These are phyloP conservation scores for Neocatenulostroma microsporum DNA, from an alignment of 2,329 filamentous ascomycete genomes.

Conservation along the genomic window DNA sequence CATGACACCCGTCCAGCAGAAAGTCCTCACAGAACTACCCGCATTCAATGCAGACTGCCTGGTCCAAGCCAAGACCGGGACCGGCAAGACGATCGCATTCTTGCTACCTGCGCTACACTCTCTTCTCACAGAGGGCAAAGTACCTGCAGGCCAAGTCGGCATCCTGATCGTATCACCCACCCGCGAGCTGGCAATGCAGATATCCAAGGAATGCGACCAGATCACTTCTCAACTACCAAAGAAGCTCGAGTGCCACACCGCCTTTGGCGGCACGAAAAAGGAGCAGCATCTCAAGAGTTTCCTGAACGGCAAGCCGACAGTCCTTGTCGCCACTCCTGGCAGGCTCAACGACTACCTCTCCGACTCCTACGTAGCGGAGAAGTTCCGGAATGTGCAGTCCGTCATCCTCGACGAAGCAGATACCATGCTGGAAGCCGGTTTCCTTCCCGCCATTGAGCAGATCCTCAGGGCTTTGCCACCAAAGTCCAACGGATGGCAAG, in stretches of 20 bases:
- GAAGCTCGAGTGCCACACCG: conserved; percentile 67
- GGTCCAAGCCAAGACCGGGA: conserved; percentile 72
- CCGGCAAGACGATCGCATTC: conserved; percentile 91
- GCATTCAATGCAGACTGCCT: conserved; percentile 45
- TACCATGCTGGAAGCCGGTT: conserved; percentile 61
- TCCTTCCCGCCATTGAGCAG: conserved; percentile 45
- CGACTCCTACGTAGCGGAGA: conserved; percentile 48
- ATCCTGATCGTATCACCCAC: conserved; percentile 82
- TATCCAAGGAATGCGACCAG: conserved; percentile 68
- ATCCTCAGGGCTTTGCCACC: conserved; percentile 46
- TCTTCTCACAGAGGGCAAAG: conserved; percentile 67
- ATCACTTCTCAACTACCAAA: conserved; percentile 71
- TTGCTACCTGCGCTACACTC: conserved; percentile 81
- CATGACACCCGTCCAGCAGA: conserved; percentile 43
- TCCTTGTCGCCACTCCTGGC: conserved; percentile 82
- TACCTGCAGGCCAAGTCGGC: conserved; percentile 68
- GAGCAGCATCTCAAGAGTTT: conserved; percentile 73
- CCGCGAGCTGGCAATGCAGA: conserved; percentile 55
- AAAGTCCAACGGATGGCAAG: conserved; percentile 43
- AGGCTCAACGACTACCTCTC: conserved; percentile 76
- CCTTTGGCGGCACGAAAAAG: conserved; percentile 62
- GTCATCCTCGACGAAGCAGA: conserved; percentile 66
- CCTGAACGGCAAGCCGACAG: conserved; percentile 66
- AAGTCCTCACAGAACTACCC: conserved; percentile 45
- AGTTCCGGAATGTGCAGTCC: conserved; percentile 39